phyloP scores from a whole-genome alignment of 2,329 filamentous ascomycete genomes.

The Aureobasidium sp. region DNA sequence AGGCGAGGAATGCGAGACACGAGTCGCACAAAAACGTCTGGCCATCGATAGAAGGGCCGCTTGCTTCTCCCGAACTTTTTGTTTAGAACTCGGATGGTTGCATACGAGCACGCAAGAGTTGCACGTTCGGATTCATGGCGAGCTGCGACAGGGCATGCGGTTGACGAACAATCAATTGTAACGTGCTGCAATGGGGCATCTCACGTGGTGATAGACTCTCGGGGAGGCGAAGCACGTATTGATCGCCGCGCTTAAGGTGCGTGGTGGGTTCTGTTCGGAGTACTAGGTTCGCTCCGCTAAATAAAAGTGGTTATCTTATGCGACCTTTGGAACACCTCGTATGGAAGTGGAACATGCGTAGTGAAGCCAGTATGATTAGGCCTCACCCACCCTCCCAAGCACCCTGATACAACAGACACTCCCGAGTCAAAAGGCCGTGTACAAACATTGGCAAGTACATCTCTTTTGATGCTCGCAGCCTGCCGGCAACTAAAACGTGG shows the following conservation, averaged over 20 bases:
- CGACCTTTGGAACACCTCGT: background rate
- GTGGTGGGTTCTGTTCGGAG: background rate
- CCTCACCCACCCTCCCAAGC: background rate
- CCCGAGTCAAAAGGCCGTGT: background rate
- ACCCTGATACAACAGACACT: background rate
- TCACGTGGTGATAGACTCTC: conserved; percentile 3
- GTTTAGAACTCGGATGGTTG: background rate
- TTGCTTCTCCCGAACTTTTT: background rate
- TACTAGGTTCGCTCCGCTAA: background rate
- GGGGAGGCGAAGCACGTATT: conserved; percentile 6
- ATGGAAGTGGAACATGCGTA: background rate
- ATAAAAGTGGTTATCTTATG: background rate
- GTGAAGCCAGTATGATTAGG: background rate
- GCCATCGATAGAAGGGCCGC: background rate
- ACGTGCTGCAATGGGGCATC: background rate
- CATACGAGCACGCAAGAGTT: conserved; percentile 5
- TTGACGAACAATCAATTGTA: background rate
- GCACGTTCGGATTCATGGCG: background rate
- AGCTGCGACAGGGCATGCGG: background rate
- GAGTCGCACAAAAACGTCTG: too few relatives aligned
- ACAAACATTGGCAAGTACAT: background rate
- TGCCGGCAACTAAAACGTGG: conserved; percentile 9
- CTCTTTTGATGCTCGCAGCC: background rate
- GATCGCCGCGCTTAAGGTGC: background rate
- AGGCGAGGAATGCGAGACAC: too few relatives aligned